Conservation (phyloP, 768 basidiomycete species). For the Cytidiella melzeri region DNA sequence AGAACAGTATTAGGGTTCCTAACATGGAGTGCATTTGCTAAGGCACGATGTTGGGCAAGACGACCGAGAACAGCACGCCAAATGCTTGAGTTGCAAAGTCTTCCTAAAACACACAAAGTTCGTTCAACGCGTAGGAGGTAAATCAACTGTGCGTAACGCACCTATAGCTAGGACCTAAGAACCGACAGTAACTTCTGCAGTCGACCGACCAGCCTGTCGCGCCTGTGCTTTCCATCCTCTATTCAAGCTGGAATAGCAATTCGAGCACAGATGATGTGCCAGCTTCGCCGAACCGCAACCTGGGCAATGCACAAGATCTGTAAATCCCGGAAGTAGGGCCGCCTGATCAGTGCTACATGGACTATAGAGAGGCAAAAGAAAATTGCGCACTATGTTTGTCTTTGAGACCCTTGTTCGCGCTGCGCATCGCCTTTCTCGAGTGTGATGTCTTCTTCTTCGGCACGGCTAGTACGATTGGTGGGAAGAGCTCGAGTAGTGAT, state of each 20-base stretch:
- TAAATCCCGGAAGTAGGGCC: not conserved
- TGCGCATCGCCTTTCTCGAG: conserved; percentile 91
- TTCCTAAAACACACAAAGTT: too few relatives aligned
- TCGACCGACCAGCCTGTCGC: conserved; percentile 3
- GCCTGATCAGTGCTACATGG: not conserved
- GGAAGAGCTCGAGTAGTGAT: conserved; percentile 67
- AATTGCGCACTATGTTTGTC: conserved; percentile 76
- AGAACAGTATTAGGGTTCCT: too few relatives aligned
- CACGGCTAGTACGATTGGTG: conserved; percentile 84
- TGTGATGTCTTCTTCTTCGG: conserved; percentile 94
- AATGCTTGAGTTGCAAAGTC: too few relatives aligned
- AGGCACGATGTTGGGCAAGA: too few relatives aligned
- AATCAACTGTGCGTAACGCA: too few relatives aligned
- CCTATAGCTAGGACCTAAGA: too few relatives aligned
- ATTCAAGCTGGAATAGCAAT: conserved; percentile 69
- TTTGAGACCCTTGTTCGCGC: conserved; percentile 90
- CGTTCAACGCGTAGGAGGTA: too few relatives aligned
- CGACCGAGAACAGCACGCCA: too few relatives aligned
- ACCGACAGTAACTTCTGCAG: not conserved
- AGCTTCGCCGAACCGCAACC: conserved; percentile 86
- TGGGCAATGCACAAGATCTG: conserved; percentile 89
- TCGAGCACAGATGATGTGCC: conserved; percentile 80
- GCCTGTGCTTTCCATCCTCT: conserved; percentile 52
- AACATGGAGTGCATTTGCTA: too few relatives aligned
- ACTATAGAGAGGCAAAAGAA: too few relatives aligned